These are phyloP conservation scores for Staphylotrichum tortipilum DNA, from an alignment of 495 filamentous ascomycete genomes.

Conservation along the genomic window DNA sequence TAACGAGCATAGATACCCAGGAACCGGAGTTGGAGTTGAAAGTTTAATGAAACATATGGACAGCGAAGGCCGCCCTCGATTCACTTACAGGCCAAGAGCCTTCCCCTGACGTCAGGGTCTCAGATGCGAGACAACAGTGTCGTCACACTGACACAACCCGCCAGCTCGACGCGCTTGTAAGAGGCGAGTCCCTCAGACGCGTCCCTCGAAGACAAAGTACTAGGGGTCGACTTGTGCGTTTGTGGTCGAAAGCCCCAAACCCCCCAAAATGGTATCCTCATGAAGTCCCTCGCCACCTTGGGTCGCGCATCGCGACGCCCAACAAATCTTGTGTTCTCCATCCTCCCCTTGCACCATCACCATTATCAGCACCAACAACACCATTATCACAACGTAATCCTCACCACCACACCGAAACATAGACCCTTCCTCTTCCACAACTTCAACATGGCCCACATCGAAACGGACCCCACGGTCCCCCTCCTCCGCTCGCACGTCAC, in stretches of 20 bases:
- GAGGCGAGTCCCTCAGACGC: not conserved
- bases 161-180: not conserved
- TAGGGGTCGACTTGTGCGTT: not conserved
- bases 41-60: too few relatives aligned
- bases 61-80: not conserved
- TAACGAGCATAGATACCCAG: too few relatives aligned
- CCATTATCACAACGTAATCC: not conserved
- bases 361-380: not conserved
- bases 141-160: constrained; percentile 1
- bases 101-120: constrained; percentile 2
- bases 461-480: not conserved
- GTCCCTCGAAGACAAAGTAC: not conserved
- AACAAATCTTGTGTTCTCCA: not conserved
- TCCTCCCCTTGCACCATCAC: not conserved
- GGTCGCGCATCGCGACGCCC: not conserved
- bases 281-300: not conserved
- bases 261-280: not conserved
- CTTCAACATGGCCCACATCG: constrained; percentile 3
- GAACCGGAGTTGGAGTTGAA: too few relatives aligned
- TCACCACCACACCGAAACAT: not conserved
- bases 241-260: not conserved
- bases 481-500: constrained; percentile 4
- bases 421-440: not conserved
- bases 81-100: not conserved
- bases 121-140: not conserved